Conservation (phyloP, 1,284 basidiomycete species). For the Pascua guehoae region DNA sequence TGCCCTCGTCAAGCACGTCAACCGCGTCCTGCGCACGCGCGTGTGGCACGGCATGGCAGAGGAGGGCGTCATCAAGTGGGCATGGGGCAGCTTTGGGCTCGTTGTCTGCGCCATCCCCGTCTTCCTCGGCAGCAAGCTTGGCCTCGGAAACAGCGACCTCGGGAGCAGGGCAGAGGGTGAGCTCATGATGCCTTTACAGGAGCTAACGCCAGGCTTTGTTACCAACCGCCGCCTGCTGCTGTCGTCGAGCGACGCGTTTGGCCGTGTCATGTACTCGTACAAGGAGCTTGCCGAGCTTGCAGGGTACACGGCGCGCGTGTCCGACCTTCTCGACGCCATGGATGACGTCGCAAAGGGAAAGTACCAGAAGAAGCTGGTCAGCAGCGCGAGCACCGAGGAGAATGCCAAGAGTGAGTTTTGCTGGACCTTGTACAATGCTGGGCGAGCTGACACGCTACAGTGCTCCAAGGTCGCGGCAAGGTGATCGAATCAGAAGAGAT, state of each 20-base stretch:
- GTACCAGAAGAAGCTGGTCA: slow-evolving; percentile 84
- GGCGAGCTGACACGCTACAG: slow-evolving; percentile 48
- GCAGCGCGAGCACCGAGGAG: slow-evolving; percentile 69
- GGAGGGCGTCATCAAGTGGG: slow-evolving; percentile 95
- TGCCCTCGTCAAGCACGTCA: slow-evolving; percentile 81
- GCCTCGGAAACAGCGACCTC: slow-evolving; percentile 61
- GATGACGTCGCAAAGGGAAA: slow-evolving; percentile 77
- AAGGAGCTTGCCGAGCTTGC: slow-evolving; percentile 91
- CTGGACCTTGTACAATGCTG: not conserved
- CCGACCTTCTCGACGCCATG: slow-evolving; percentile 86
- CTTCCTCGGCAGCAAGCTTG: slow-evolving; percentile 81
- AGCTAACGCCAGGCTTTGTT: slow-evolving; percentile 65
- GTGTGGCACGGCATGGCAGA: slow-evolving; percentile 91
- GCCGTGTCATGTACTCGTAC: slow-evolving; percentile 85
- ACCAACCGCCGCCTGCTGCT: slow-evolving; percentile 88
- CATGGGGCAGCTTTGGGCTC: slow-evolving; percentile 93
- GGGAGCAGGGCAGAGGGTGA: slow-evolving; percentile 80
- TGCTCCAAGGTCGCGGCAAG: slow-evolving; percentile 73
- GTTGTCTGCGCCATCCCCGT: slow-evolving; percentile 91
- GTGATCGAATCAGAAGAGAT: slow-evolving; percentile 78
- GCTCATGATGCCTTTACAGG: slow-evolving; percentile 7
- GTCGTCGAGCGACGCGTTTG: slow-evolving; percentile 58
- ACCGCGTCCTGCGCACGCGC: slow-evolving; percentile 70
- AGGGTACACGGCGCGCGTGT: slow-evolving; percentile 90
- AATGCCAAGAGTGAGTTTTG: slow-evolving; percentile 65